Evolutionary conservation across 2,329 filamentous ascomycete species (phyloP).

Genomic region (Diaporthe velutina): DNA sequence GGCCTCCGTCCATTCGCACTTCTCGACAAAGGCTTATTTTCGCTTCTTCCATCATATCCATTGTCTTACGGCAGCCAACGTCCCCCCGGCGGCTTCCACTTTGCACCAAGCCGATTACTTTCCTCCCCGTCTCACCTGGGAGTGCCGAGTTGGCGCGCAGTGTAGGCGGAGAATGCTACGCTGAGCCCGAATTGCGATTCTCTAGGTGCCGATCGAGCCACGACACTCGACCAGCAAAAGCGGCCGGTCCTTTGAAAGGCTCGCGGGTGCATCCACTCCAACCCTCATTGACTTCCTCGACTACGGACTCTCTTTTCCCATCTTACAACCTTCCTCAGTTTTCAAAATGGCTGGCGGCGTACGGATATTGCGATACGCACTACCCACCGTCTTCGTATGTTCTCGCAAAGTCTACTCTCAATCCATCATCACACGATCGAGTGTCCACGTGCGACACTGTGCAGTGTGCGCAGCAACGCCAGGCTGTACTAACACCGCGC

Average conservation of each 20-base stretch:
- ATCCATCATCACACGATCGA: constrained; percentile 40
- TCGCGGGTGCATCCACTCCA: constrained; percentile 29
- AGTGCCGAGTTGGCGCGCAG: constrained; percentile 19
- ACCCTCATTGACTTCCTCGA: constrained; percentile 29
- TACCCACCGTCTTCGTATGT: constrained; percentile 87
- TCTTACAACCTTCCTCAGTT: constrained; percentile 30
- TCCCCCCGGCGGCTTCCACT: neutral
- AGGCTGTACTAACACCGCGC: constrained; percentile 40
- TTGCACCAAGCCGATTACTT: neutral
- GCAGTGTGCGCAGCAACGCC: constrained; percentile 23
- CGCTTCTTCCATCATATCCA: constrained; percentile 8
- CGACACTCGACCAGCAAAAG: constrained; percentile 23
- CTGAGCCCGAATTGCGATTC: constrained; percentile 8
- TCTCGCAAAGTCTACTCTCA: constrained; percentile 8
- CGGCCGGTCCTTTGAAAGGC: constrained; percentile 27
- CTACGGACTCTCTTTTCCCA: constrained; percentile 10
- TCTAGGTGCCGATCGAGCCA: constrained; percentile 26
- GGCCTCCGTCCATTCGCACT: constrained; percentile 20
- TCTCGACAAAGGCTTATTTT: neutral
- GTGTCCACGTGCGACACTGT: constrained; percentile 32
- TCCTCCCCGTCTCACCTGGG: neutral
- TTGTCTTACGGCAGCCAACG: neutral
- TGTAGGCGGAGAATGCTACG: constrained; percentile 21
- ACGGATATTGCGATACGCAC: constrained; percentile 81
- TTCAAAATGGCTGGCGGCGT: constrained; percentile 74